Percentiles rank a stretch among this genome's conserved stretches.
phyloP scores from a whole-genome alignment of 768 basidiomycete species.

The Hygrophoropsis aurantiaca region DNA sequence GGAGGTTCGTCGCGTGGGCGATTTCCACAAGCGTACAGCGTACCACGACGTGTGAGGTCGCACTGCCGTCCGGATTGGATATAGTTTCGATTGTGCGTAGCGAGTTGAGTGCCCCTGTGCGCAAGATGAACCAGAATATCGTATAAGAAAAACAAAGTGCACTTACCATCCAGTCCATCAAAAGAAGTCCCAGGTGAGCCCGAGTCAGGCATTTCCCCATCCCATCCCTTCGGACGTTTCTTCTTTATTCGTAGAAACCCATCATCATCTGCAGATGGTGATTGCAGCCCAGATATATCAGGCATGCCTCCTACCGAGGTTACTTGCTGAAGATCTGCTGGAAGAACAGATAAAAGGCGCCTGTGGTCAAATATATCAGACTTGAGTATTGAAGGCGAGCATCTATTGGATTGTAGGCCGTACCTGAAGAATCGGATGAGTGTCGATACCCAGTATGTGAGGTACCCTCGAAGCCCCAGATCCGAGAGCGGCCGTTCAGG shows the following conservation, averaged over 20 bases:
- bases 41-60: slow-evolving; percentile 65
- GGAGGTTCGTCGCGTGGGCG: slow-evolving; percentile 75
- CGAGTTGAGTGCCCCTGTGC: slow-evolving; percentile 54
- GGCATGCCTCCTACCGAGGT: slow-evolving; percentile 45
- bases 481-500: slow-evolving; percentile 96
- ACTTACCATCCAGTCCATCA: slow-evolving; percentile 41
- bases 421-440: slow-evolving; percentile 84
- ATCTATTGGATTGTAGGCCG: slow-evolving; percentile 12
- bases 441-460: slow-evolving; percentile 83
- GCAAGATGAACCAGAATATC: slow-evolving; percentile 2
- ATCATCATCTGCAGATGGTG: slow-evolving; percentile 31
- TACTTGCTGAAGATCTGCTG: slow-evolving; percentile 49
- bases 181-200: slow-evolving; percentile 30
- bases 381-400: not conserved
- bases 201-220: slow-evolving; percentile 59
- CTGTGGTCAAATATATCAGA: slow-evolving; percentile 20
- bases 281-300: slow-evolving; percentile 35
- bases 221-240: slow-evolving; percentile 68
- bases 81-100: slow-evolving; percentile 59
- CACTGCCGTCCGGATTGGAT: slow-evolving; percentile 63
- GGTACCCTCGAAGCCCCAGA: slow-evolving; percentile 87
- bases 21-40: slow-evolving; percentile 76
- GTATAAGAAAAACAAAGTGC: not conserved
- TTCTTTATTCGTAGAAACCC: slow-evolving; percentile 32
- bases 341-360: slow-evolving; percentile 61